Evolutionary conservation across 208 protist genomes (phyloP), one percentile per base, ranked within the genome.

Genomic region (Strigomonas culicis): DNA sequence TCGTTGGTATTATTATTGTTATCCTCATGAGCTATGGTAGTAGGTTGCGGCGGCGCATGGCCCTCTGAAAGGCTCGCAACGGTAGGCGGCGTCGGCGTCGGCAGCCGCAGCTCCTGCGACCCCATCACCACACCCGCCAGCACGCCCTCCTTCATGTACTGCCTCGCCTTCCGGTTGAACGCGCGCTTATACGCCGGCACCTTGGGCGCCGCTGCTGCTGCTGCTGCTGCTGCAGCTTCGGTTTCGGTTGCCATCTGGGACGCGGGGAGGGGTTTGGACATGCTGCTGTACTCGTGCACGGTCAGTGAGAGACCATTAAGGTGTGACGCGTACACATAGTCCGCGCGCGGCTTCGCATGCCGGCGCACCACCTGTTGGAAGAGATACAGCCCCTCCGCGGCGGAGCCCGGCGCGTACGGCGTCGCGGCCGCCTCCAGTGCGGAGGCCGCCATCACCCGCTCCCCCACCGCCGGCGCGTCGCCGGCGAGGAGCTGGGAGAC

Each of bases 221-320:
- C 32, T 77, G 68, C 27, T 60, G 62, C 7, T 41, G 44, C 52
- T 70, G 51, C 25, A 21, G 19, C 19, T 47, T 47, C 41, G 13
- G 13, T 19, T 47, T 47, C 41, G 19, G 17, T 8, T 7, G 49
- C 49, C 24, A 21, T 10, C 10, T 67, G 44, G 25, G 86, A 60
- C 15, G 77, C 70, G 68, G 76, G 50, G 1, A 77, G 25, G 0
- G 84, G 85, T 43, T 75, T 75, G 22, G 88, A 94, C 73, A 84
- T 79, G 13, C 58, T 41, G 56, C 82, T 92, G 77, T 82, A 94
- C 75, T 94, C 84, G 61, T 91, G 78, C 24, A 90, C 77, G 7
- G 79, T 69, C 36, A 94, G 43, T 27, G 82, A 90, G 0, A 94
- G 63, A 27, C 88, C 88, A 15, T 83, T 79, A 0, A 94, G 80